Evolutionary conservation across 768 basidiomycete species (phyloP).

Genomic region (Wakefieldia striispora): DNA sequence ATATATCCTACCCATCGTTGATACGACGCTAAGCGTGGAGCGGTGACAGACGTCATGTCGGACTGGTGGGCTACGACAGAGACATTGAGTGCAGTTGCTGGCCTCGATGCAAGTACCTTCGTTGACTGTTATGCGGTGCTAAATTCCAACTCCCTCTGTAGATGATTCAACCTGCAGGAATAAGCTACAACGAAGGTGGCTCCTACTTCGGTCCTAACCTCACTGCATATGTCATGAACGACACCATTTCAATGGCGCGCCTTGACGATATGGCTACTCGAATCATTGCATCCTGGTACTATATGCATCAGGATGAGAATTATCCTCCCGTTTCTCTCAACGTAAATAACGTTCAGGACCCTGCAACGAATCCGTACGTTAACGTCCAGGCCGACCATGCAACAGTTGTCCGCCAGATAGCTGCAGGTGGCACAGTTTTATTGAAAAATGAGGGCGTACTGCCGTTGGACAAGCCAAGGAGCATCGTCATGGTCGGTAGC

Average conservation of each 20-base stretch:
- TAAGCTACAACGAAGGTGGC: constrained; percentile 35
- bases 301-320: constrained; percentile 32
- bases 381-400: constrained; percentile 58
- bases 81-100: constrained; percentile 51
- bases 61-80: constrained; percentile 61
- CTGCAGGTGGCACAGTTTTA: constrained; percentile 61
- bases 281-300: constrained; percentile 66
- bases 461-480: constrained; percentile 59
- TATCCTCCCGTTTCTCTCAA: constrained; percentile 27
- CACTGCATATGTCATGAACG: constrained; percentile 56
- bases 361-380: constrained; percentile 38
- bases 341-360: constrained; percentile 27
- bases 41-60: constrained; percentile 42
- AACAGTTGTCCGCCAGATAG: constrained; percentile 57
- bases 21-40: background rate
- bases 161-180: constrained; percentile 76
- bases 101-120: constrained; percentile 49
- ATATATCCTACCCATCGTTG: background rate
- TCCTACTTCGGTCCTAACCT: constrained; percentile 61
- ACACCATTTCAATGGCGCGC: constrained; percentile 54
- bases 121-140: background rate
- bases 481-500: constrained; percentile 62
- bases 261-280: constrained; percentile 71
- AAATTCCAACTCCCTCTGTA: constrained; percentile 18
- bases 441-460: constrained; percentile 63